Base-by-base conservation (phyloP, 208 protist species). In the Tritrichomonas foetus region DNA sequence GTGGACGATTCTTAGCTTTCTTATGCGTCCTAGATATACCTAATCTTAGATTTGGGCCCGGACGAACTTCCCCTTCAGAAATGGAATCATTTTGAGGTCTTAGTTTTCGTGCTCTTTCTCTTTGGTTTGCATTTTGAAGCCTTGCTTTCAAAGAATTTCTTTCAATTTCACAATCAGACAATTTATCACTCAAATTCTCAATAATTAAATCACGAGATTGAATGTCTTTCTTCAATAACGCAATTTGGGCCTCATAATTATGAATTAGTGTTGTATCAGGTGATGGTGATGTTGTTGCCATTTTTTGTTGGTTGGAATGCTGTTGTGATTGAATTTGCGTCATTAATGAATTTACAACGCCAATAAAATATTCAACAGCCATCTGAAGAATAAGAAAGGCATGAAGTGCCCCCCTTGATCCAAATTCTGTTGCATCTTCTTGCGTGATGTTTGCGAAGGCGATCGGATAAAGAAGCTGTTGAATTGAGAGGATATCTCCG, bases 201-300 rank as follows among this genome's bases (percentile, higher is more conserved):
- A 82, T 82, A 50, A 82, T 82, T 47, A 50, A 50, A 82, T 82
- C 74, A 11, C 74, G 33, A 9, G 74, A 82, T 82, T 82, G 47
- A 11, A 82, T 82, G 41, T 82, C 74, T 82, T 82, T 82, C 41
- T 25, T 82, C 16, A 82, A 53, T 11, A 82, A 47, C 47, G 47
- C 74, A 44, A 82, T 82, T 82, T 41, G 9, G 3, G 74, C 41
- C 50, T 82, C 74, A 44, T 82, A 82, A n/a, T n/a, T n/a, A n/a
- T n/a, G n/a, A n/a, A n/a, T n/a, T n/a, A n/a, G n/a, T 53, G 33
- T 47, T 33, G 41, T 41, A n/a, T 3, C 16, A 30, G 41, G n/a
- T 82, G 47, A 41, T 5, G 74, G 74, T 11, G 33, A 50, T 47
- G 41, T 47, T 82, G 47, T 14, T 33, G 41, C 14, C 20, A 30